These are phyloP conservation scores for Penicillium palitans DNA, from an alignment of 2,329 filamentous ascomycete genomes.

Conservation along the genomic window DNA sequence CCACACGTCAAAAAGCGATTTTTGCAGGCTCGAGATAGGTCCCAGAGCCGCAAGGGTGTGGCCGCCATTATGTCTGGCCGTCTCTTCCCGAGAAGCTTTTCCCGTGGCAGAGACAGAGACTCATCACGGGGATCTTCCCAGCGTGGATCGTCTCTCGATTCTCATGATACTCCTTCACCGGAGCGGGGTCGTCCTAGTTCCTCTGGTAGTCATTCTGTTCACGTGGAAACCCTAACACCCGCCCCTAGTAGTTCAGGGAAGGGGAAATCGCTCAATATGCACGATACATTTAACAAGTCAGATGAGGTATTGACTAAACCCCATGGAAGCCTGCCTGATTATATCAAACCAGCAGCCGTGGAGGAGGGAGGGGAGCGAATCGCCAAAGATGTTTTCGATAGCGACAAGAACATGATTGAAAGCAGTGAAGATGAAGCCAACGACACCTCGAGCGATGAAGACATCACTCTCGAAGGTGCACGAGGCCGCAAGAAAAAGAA, in stretches of 20 bases:
- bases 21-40: conserved; percentile 11
- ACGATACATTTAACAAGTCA: conserved; percentile 68
- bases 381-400: conserved; percentile 69
- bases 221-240: conserved; percentile 2
- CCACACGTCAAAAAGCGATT: conserved; percentile 14
- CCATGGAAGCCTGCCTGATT: conserved; percentile 61
- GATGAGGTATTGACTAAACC: conserved; percentile 68
- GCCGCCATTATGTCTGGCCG: conserved; percentile 47
- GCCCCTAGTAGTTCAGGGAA: conserved; percentile 51
- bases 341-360: conserved; percentile 55
- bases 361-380: conserved; percentile 53
- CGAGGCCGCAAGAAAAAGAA: conserved; percentile 31
- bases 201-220: conserved; percentile 42
- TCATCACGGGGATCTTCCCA: conserved; percentile 43
- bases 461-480: conserved; percentile 42
- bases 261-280: conserved; percentile 65
- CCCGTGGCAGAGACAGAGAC: conserved; percentile 37
- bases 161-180: conserved; percentile 31
- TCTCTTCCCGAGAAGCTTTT: conserved; percentile 36
- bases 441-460: conserved; percentile 65
- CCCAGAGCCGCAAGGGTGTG: conserved; percentile 45
- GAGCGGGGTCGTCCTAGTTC: conserved; percentile 34
- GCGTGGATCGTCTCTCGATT: conserved; percentile 42
- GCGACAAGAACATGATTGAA: conserved; percentile 62
- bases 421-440: conserved; percentile 64